Percentiles rank a stretch among this genome's conserved stretches.
Conservation (phyloP, 1,139 yeast genomes). For the Meyerozyma sp. region DNA sequence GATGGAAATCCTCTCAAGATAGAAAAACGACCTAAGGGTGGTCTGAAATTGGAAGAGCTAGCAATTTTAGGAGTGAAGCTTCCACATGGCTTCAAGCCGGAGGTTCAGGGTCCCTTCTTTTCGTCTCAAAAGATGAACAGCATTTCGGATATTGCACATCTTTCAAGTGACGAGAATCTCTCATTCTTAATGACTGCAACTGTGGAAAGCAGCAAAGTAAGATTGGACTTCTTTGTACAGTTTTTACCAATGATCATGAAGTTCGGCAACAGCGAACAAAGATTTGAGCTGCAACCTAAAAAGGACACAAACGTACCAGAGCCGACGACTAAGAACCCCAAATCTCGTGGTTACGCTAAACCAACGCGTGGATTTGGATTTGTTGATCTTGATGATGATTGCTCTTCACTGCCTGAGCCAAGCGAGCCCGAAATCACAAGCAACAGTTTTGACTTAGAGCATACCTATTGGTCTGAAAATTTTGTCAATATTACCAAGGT, state of each 20-base stretch:
- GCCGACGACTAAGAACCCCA: slow-evolving; percentile 1
- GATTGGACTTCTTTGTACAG: slow-evolving; percentile 23
- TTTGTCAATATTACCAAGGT: not conserved
- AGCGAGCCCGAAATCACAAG: not conserved
- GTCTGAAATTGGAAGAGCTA: slow-evolving; percentile 11
- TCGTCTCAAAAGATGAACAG: slow-evolving; percentile 1
- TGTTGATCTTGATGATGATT: slow-evolving; percentile 19
- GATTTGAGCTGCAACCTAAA: slow-evolving; percentile 4
- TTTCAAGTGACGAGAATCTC: slow-evolving; percentile 11
- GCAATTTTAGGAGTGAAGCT: slow-evolving; percentile 11
- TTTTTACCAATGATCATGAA: slow-evolving; percentile 28
- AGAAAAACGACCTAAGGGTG: slow-evolving; percentile 5
- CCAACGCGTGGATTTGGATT: slow-evolving; percentile 38
- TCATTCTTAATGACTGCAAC: slow-evolving; percentile 17
- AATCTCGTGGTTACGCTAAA: slow-evolving; percentile 16
- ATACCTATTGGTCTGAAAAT: not conserved
- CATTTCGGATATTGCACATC: slow-evolving; percentile 14
- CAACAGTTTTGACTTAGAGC: not conserved
- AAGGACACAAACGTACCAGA: not conserved
- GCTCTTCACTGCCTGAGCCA: not conserved
- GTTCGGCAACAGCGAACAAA: not conserved
- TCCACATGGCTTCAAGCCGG: slow-evolving; percentile 9
- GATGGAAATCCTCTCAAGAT: slow-evolving; percentile 7
- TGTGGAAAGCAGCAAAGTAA: slow-evolving; percentile 8
- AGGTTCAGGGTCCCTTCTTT: slow-evolving; percentile 22